These are phyloP conservation scores for Domatiomyces globalis DNA, from an alignment of 2,329 filamentous ascomycete genomes.

Conservation along the genomic window DNA sequence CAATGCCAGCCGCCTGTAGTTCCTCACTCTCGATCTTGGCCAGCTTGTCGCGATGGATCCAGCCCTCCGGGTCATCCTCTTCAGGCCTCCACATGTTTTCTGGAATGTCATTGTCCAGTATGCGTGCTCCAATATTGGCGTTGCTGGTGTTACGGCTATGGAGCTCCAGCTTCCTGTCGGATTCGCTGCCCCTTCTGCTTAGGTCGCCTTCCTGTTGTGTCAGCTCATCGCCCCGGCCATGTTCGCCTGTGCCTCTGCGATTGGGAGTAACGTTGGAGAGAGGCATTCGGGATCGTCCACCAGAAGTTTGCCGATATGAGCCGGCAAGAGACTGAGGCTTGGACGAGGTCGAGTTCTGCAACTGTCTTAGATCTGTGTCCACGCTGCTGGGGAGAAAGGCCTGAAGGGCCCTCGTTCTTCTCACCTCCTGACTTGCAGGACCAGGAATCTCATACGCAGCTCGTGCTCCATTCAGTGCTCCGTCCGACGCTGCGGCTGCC, in stretches of 20 bases:
- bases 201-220: constrained; percentile 22
- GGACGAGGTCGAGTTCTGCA: neutral
- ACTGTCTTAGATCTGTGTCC: neutral
- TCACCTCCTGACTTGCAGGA: constrained; percentile 11
- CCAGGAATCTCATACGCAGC: constrained; percentile 6
- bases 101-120: constrained; percentile 16
- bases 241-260: constrained; percentile 9
- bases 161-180: constrained; percentile 26
- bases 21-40: constrained; percentile 38
- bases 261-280: constrained; percentile 11
- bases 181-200: constrained; percentile 27
- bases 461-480: constrained; percentile 6
- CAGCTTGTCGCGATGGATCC: constrained; percentile 39
- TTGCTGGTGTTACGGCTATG: constrained; percentile 18
- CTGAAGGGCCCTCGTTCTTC: neutral
- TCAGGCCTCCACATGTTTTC: constrained; percentile 18
- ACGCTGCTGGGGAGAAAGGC: neutral
- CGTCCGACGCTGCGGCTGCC: constrained; percentile 8
- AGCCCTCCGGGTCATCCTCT: constrained; percentile 28
- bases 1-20: constrained; percentile 33
- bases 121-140: constrained; percentile 12
- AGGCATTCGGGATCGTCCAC: constrained; percentile 9
- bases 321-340: neutral
- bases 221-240: constrained; percentile 14
- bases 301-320: constrained; percentile 8